Percentiles rank a stretch among this genome's conserved stretches.
phyloP scores from a whole-genome alignment of 805 yeast genomes.

The Metschnikowia similis region DNA sequence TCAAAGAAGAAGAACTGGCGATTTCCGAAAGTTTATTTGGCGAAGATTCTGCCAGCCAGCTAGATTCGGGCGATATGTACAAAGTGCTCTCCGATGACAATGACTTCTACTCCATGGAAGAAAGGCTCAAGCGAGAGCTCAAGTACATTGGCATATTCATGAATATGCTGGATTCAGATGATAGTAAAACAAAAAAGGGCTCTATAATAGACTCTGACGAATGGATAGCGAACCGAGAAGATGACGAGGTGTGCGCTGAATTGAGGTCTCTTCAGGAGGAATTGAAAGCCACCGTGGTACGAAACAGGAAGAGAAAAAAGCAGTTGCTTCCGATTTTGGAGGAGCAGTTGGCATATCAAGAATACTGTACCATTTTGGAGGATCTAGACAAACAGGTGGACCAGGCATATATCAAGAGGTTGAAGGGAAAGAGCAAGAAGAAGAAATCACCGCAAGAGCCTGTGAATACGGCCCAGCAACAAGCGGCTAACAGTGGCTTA shows the following conservation, averaged over 20 bases:
- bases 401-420: conserved; percentile 81
- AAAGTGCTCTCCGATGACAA: conserved; percentile 42
- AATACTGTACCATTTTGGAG: conserved; percentile 81
- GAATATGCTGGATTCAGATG: conserved; percentile 43
- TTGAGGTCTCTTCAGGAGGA: conserved; percentile 68
- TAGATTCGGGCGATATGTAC: conserved; percentile 30
- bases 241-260: conserved; percentile 89
- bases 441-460: conserved; percentile 40
- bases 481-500: conserved; percentile 73
- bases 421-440: conserved; percentile 66
- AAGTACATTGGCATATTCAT: conserved; percentile 86
- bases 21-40: conserved; percentile 18
- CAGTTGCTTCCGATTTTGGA: conserved; percentile 68
- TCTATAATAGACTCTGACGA: conserved; percentile 51
- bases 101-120: conserved; percentile 83
- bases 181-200: conserved; percentile 17
- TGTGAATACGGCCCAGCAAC: conserved; percentile 47
- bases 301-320: conserved; percentile 66
- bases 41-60: conserved; percentile 35
- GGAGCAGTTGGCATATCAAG: conserved; percentile 92
- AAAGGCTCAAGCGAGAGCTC: conserved; percentile 80
- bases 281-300: conserved; percentile 53
- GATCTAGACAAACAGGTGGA: conserved; percentile 96
- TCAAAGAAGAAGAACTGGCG: conserved; percentile 13
- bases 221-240: conserved; percentile 81